Conservation (phyloP, 345 rosid species). For the Trapa incisa region DNA sequence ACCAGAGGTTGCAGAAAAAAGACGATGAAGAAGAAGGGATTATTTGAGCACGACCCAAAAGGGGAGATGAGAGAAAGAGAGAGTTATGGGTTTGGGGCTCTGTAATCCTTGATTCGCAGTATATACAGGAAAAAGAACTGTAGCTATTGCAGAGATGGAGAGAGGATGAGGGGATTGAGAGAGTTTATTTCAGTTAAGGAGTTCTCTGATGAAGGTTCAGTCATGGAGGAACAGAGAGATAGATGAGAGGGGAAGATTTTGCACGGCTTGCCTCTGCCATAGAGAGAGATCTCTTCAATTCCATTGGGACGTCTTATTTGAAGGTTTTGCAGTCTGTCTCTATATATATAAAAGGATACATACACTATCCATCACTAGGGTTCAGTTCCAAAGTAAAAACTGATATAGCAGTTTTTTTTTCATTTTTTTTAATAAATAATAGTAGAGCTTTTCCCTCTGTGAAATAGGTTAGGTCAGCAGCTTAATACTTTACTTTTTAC, state of each 20-base stretch:
- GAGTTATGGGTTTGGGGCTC: constrained; percentile 1
- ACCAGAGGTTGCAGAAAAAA: background rate
- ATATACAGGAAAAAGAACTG: background rate
- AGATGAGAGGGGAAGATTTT: background rate
- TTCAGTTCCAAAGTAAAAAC: background rate
- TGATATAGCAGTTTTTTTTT: too few relatives aligned
- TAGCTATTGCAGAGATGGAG: constrained; percentile 2
- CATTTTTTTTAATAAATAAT: too few relatives aligned
- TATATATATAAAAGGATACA: background rate
- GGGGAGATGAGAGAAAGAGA: constrained; percentile 1
- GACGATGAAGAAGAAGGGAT: background rate
- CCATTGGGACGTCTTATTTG: background rate
- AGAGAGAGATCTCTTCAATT: background rate
- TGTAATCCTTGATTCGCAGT: background rate
- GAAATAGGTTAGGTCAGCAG: too few relatives aligned
- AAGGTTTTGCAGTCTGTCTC: constrained; percentile 4
- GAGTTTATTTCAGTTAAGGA: background rate
- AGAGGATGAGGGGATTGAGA: background rate
- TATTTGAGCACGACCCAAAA: constrained; percentile 7
- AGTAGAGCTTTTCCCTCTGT: too few relatives aligned
- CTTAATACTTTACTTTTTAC: too few relatives aligned
- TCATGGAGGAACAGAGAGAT: background rate
- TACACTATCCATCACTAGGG: background rate
- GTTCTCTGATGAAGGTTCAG: constrained; percentile 2
- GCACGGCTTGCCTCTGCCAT: background rate